Evolutionary conservation across 108 stramenopile genomes (phyloP).

Genomic region (Cyclotella choctawhatcheeana): DNA sequence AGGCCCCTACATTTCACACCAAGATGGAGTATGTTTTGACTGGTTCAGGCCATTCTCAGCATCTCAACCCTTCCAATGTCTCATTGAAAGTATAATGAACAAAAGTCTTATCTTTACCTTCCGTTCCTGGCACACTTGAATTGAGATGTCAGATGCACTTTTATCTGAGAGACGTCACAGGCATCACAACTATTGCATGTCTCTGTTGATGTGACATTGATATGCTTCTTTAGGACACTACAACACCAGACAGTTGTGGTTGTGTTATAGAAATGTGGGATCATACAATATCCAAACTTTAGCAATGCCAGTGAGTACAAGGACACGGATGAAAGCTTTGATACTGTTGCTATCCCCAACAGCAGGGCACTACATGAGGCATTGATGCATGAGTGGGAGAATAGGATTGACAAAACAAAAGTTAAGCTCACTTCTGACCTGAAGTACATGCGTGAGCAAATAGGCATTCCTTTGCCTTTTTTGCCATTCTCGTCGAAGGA

Average conservation of each 20-base stretch:
- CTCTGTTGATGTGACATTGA: conserved; percentile 11
- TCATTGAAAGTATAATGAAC: no score
- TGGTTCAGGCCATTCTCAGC: no score
- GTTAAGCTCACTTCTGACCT: conserved; percentile 27
- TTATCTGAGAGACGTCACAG: conserved; percentile 25
- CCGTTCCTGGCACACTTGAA: conserved; percentile 29
- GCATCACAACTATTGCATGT: conserved; percentile 27
- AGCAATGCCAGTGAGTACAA: conserved; percentile 44
- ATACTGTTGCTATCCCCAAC: conserved; percentile 23
- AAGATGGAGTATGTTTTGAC: no score
- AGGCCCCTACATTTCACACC: no score
- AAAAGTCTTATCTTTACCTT: conserved; percentile 29
- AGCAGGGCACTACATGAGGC: conserved; percentile 3
- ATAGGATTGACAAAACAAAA: conserved; percentile 2
- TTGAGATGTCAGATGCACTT: conserved; percentile 24
- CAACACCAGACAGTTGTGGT: conserved; percentile 31
- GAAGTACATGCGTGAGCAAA: conserved; percentile 15
- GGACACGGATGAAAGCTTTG: conserved; percentile 32
- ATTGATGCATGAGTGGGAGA: neutral
- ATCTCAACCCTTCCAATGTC: no score
- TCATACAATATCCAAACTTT: conserved; percentile 28
- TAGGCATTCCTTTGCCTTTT: conserved; percentile 14
- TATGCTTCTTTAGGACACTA: conserved; percentile 36
- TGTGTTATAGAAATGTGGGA: conserved; percentile 16
- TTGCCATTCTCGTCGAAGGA: conserved; percentile 15